These are phyloP conservation scores for Pachysandra terminalis DNA, from an alignment of 164 flowering plant species.

Conservation along the genomic window DNA sequence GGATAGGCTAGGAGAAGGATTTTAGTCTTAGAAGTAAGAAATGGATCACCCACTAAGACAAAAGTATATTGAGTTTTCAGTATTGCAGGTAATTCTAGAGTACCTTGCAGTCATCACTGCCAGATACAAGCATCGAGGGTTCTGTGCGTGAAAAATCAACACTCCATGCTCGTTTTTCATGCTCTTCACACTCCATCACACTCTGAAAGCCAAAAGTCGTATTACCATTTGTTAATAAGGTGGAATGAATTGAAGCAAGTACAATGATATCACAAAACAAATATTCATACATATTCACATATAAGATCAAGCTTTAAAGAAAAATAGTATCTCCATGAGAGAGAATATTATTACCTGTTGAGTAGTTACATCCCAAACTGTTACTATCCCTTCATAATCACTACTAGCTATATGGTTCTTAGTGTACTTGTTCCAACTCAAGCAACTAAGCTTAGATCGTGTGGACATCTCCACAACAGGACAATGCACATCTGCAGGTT, in stretches of 20 bases:
- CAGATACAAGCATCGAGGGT: constrained; percentile 91
- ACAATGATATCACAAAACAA: too few species aligned
- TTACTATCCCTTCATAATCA: constrained; percentile 95
- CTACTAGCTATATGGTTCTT: constrained; percentile 90
- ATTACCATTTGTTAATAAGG: neutral
- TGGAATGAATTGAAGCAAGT: too few species aligned
- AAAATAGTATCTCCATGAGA: neutral
- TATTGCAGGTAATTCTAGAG: neutral
- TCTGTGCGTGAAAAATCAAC: constrained; percentile 95
- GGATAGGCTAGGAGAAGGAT: too few species aligned
- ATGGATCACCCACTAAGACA: neutral
- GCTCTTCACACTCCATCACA: constrained; percentile 97
- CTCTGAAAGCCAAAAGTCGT: constrained; percentile 40
- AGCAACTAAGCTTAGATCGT: constrained; percentile 90
- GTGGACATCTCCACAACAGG: constrained; percentile 94
- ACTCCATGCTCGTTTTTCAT: constrained; percentile 99
- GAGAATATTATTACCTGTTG: constrained; percentile 54
- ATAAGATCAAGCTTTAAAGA: neutral
- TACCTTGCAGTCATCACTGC: constrained; percentile 99
- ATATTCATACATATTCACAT: neutral
- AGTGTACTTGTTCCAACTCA: constrained; percentile 90
- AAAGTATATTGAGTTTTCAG: neutral
- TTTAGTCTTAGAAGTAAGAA: too few species aligned
- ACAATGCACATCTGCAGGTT: constrained; percentile 74
- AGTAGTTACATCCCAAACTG: constrained; percentile 96